Base-by-base conservation (phyloP, 73 alveolate genomes). In the Paramecium octaurelia region DNA sequence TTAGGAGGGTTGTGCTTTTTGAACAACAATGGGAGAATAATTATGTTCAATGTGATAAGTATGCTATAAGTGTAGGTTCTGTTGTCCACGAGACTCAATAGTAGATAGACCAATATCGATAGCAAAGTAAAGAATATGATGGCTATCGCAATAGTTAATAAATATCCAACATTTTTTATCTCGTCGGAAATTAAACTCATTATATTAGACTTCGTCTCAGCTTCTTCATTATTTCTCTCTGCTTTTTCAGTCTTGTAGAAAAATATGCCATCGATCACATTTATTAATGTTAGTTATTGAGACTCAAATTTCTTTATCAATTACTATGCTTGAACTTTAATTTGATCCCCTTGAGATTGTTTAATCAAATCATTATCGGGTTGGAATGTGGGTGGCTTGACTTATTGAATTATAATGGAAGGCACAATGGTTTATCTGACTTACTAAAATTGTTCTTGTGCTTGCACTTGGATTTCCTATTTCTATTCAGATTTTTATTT, bases 401-500 rank as follows among this genome's bases (percentile, higher is more conserved):
- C 59, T 16, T 73, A 35, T 36, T 73, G 10, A 34, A 73, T 73
- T 2, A 40, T 23, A 14, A 36, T 35, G 1, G 87, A 40, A 12
- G 71, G 57, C 88, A 21, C 35, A 1, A 34, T 35, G 6, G 60
- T 29, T n/a, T 29, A n/a, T 31, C 60, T 75, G 16, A n/a, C 20
- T 42, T 80, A 23, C 50, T 42, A 43, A 0, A 12, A 20, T 43
- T 24, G 21, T 43, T 20, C 21, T 80, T 44, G 16, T 20, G 2
- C 43, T 42, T 80, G 43, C 3, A 80, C 16, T 42, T 24, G n/a
- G 57, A n/a, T 24, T 46, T 48, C 75, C 23, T 80, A 44, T 44
- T 80, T 48, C 48, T 34, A 80, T 44, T 40, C 91, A n/a, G 88
- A 42, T 75, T 16, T 35, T 75, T 75, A n/a, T 80, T 48, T 80